A percentile compares a stretch with the other conserved stretches of the same genome.
These are phyloP conservation scores for Sungouiozyma ichnusensis DNA, from an alignment of 805 yeast species.

Conservation along the genomic window DNA sequence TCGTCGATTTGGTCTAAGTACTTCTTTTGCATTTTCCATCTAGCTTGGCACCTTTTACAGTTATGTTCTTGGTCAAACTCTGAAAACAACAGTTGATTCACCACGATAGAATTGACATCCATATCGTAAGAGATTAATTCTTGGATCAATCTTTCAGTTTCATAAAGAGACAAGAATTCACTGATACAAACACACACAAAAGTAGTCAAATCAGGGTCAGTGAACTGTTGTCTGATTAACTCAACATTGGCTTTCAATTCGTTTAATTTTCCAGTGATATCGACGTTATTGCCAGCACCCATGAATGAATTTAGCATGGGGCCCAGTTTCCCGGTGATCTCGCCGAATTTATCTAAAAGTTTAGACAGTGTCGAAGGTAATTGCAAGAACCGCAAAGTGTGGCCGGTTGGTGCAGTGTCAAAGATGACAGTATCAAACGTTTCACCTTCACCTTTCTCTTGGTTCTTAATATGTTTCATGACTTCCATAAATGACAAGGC, in stretches of 20 bases:
- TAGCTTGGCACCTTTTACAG: conserved; percentile 83
- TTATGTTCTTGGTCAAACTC: conserved; percentile 51
- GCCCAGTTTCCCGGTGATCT: conserved; percentile 76
- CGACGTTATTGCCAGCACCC: conserved; percentile 50
- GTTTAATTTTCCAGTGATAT: conserved; percentile 52
- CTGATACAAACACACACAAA: conserved; percentile 95
- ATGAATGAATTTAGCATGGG: conserved; percentile 77
- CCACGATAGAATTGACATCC: conserved; percentile 94
- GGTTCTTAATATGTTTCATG: conserved; percentile 86
- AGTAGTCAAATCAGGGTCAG: conserved; percentile 91
- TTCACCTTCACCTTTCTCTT: conserved; percentile 34
- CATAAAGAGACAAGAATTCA: conserved; percentile 90
- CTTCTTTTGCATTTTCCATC: conserved; percentile 94
- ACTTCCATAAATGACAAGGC: conserved; percentile 97
- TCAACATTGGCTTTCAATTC: conserved; percentile 36
- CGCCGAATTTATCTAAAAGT: conserved; percentile 76
- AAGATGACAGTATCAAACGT: conserved; percentile 83
- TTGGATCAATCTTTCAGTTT: conserved; percentile 95
- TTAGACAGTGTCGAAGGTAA: conserved; percentile 88
- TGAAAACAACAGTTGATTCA: conserved; percentile 88
- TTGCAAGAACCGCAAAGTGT: conserved; percentile 88
- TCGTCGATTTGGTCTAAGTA: conserved; percentile 93
- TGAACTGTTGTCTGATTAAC: conserved; percentile 89
- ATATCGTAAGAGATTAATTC: conserved; percentile 89
- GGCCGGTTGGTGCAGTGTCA: conserved; percentile 99